Percentiles rank a stretch among this genome's conserved stretches.
Conservation (phyloP, 2,329 filamentous ascomycete species). For the Fusarium sp. region DNA sequence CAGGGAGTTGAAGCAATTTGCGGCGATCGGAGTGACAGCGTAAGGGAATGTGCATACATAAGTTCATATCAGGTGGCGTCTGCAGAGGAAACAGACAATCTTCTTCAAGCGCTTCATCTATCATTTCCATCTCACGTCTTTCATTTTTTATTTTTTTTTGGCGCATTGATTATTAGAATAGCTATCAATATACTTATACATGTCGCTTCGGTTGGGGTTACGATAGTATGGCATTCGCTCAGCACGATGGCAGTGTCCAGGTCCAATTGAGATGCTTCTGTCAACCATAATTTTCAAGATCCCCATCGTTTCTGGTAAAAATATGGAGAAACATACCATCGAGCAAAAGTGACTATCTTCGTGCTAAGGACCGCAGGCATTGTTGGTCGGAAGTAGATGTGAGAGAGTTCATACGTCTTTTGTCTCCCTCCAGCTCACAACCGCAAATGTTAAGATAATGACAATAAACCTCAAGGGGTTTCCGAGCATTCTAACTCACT, state of each 20-base stretch:
- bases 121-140: too few species aligned
- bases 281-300: not conserved
- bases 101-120: too few species aligned
- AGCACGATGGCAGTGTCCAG: too few species aligned
- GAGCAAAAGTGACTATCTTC: not conserved
- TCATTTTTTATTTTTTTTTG: too few species aligned
- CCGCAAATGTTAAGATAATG: not conserved
- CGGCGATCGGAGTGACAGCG: not conserved
- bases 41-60: not conserved
- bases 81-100: not conserved
- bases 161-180: not conserved
- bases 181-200: not conserved
- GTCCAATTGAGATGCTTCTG: fast-evolving
- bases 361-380: not conserved
- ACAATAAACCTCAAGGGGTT: not conserved
- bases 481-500: too few species aligned
- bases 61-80: not conserved
- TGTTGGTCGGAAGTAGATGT: not conserved
- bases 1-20: not conserved
- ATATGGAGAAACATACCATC: fast-evolving
- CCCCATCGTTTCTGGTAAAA: fast-evolving
- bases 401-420: not conserved
- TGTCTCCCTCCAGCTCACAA: not conserved
- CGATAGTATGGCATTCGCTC: not conserved
- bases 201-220: not conserved